Conservation (phyloP, 164 flowering plant species). For the Warburgia ugandensis region DNA sequence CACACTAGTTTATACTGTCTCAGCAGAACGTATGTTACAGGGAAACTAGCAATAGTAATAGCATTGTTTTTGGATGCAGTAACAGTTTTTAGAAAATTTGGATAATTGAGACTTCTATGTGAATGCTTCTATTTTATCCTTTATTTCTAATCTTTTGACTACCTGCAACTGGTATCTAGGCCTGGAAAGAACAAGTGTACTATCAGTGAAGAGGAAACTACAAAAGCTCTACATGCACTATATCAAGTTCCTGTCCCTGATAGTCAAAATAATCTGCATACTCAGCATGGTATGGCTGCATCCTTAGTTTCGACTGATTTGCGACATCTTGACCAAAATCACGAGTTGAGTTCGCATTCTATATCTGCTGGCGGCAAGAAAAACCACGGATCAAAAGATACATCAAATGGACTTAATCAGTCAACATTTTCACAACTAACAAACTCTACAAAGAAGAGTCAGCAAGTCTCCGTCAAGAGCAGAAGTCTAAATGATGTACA, state of each 20-base stretch:
- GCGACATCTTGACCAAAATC: slow-evolving; percentile 23
- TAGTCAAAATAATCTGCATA: slow-evolving; percentile 27
- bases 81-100: no score
- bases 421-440: slow-evolving; percentile 20
- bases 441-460: slow-evolving; percentile 32
- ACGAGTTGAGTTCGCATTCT: slow-evolving; percentile 14
- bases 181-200: slow-evolving; percentile 82
- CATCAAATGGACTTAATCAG: slow-evolving; percentile 19
- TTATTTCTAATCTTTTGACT: slow-evolving; percentile 1
- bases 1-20: neutral
- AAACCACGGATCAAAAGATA: slow-evolving; percentile 35
- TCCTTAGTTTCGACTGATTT: slow-evolving; percentile 19
- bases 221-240: slow-evolving; percentile 46
- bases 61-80: no score
- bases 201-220: slow-evolving; percentile 71
- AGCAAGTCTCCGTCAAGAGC: slow-evolving; percentile 32
- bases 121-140: neutral
- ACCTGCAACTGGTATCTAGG: slow-evolving; percentile 34
- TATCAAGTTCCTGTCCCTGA: slow-evolving; percentile 36
- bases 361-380: slow-evolving; percentile 34
- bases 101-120: no score
- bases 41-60: no score
- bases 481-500: slow-evolving; percentile 36
- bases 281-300: slow-evolving; percentile 21
- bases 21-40: neutral